A percentile compares a stretch with the other conserved stretches of the same genome.
phyloP scores from a whole-genome alignment of 2,329 filamentous ascomycete species.

The Fusarium ambrosium region DNA sequence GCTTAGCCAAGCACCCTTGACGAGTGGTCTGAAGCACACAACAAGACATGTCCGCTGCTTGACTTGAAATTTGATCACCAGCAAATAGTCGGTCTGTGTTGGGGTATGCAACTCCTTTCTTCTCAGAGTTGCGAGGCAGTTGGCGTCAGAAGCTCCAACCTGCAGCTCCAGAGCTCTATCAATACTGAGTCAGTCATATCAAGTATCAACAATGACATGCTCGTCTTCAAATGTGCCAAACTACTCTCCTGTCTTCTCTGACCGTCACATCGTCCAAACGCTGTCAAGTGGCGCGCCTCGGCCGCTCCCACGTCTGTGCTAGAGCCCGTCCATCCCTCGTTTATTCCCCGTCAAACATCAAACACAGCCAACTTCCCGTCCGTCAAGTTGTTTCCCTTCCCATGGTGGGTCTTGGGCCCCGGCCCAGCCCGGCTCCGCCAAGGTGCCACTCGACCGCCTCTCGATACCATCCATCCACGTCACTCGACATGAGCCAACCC shows the following conservation, averaged over 20 bases:
- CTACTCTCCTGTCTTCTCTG: not conserved
- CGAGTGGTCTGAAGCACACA: constrained; percentile 4
- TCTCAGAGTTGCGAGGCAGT: not conserved
- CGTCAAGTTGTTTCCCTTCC: constrained; percentile 27
- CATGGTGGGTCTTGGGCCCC: constrained; percentile 32
- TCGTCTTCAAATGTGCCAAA: not conserved
- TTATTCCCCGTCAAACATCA: constrained; percentile 38
- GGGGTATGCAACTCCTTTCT: not conserved
- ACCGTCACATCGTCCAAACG: constrained; percentile 18
- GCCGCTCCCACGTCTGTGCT: constrained; percentile 45
- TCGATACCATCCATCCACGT: constrained; percentile 42
- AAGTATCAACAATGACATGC: not conserved
- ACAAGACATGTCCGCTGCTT: constrained; percentile 16
- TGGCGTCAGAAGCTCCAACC: not conserved
- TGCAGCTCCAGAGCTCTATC: not conserved
- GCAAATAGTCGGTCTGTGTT: constrained; percentile 5
- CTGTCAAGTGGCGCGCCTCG: constrained; percentile 38
- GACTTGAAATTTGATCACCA: not conserved
- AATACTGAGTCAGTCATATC: not conserved
- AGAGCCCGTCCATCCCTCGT: constrained; percentile 28
- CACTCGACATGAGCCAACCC: constrained; percentile 30
- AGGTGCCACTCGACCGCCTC: constrained; percentile 29
- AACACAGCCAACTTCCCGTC: constrained; percentile 33
- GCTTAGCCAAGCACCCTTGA: constrained; percentile 5
- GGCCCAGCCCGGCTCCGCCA: constrained; percentile 6